phyloP scores from a whole-genome alignment of 768 basidiomycete genomes.

The Suillus placidus region DNA sequence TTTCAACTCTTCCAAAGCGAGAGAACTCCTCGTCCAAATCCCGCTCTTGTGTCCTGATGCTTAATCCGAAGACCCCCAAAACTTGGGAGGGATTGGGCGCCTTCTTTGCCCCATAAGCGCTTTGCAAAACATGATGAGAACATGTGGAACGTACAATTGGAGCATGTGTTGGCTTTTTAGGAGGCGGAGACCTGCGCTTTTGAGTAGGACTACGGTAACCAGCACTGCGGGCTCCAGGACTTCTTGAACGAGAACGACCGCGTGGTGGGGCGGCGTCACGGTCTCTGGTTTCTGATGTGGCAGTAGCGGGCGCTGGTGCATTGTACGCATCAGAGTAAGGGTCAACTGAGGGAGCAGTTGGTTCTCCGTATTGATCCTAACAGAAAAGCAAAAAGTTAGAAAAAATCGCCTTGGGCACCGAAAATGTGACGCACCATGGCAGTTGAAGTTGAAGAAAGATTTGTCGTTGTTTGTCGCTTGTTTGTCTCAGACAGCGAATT shows the following conservation, averaged over 20 bases:
- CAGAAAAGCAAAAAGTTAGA: conserved; percentile 18
- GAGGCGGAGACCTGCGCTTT: conserved; percentile 60
- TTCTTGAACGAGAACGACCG: conserved; percentile 77
- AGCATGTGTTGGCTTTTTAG: conserved; percentile 70
- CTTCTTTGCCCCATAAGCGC: conserved; percentile 55
- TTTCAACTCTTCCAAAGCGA: conserved; percentile 87
- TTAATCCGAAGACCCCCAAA: conserved; percentile 97
- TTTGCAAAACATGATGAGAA: conserved; percentile 18
- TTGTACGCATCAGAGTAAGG: conserved; percentile 85
- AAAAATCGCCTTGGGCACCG: conserved; percentile 11
- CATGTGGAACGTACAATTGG: conserved; percentile 59
- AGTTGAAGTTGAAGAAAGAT: conserved; percentile 52
- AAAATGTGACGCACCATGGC: conserved; percentile 63
- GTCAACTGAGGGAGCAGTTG: conserved; percentile 61
- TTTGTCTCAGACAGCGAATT: conserved; percentile 27
- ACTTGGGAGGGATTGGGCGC: conserved; percentile 87
- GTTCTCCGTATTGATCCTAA: conserved; percentile 64
- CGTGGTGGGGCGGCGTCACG: conserved; percentile 59
- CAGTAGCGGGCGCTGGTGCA: conserved; percentile 53
- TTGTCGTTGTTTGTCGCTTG: conserved; percentile 46
- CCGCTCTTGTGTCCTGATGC: conserved; percentile 90
- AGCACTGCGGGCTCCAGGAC: conserved; percentile 49
- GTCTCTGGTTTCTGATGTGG: conserved; percentile 48
- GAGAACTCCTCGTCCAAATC: conserved; percentile 95
- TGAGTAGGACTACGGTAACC: conserved; percentile 60